These are phyloP conservation scores for Eucalyptus curtisii DNA, from an alignment of 345 rosid genomes.

Conservation along the genomic window DNA sequence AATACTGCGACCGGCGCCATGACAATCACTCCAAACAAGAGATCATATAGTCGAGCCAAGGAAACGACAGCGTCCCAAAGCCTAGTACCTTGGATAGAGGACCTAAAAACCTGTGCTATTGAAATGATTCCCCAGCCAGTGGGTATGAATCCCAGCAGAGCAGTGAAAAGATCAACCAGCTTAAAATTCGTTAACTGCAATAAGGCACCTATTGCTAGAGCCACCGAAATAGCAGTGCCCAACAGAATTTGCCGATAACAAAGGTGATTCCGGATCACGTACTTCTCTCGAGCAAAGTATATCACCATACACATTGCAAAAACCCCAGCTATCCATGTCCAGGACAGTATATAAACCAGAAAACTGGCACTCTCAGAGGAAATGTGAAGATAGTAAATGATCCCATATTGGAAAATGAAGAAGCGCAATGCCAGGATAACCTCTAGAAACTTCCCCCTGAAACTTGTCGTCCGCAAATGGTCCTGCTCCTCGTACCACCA, in stretches of 20 bases:
- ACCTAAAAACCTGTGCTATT: neutral
- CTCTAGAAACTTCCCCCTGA: neutral
- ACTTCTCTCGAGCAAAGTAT: neutral
- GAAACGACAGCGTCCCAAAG: neutral
- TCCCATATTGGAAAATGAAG: neutral
- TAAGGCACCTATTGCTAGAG: neutral
- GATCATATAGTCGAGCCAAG: neutral
- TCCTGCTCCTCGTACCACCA: neutral
- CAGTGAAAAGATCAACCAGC: neutral
- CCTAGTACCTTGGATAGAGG: neutral
- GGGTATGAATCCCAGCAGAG: neutral
- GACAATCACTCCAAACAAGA: neutral
- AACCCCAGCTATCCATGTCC: neutral
- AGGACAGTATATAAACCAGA: neutral
- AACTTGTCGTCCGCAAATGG: neutral
- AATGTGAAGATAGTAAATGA: neutral
- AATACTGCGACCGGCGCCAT: neutral
- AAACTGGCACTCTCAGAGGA: neutral
- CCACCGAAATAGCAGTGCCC: neutral
- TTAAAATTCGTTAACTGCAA: neutral
- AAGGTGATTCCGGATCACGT: neutral
- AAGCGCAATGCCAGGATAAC: neutral
- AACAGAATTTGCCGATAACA: neutral
- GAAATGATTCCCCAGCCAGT: neutral
- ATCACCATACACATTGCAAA: neutral